Percentiles rank a stretch among this genome's conserved stretches.
These are phyloP conservation scores for Cyclostephanos invisitatus DNA, from an alignment of 108 stramenopile genomes.

Conservation along the genomic window DNA sequence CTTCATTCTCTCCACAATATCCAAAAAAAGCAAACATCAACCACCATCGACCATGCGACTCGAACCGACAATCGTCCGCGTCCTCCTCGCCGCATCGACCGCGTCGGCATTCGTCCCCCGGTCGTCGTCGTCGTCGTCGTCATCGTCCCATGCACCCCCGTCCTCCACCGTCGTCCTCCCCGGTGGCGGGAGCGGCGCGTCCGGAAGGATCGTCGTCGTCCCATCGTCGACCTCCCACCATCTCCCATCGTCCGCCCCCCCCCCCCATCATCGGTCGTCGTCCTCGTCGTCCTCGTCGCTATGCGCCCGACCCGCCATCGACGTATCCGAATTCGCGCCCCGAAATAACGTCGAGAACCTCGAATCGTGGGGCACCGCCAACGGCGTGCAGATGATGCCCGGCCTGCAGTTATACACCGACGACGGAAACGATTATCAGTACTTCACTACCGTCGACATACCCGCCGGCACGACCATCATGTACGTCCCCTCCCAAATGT, in stretches of 20 bases:
- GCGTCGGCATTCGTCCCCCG: no score
- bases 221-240: not conserved
- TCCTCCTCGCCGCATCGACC: no score
- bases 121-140: no score
- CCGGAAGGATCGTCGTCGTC: no score
- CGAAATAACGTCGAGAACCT: slow-evolving; percentile 30
- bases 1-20: no score
- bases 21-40: no score
- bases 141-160: no score
- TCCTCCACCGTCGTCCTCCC: no score
- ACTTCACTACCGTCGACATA: slow-evolving; percentile 44
- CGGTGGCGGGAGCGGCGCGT: no score
- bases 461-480: slow-evolving; percentile 45
- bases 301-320: slow-evolving; percentile 4
- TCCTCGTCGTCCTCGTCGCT: not conserved
- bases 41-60: no score
- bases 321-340: slow-evolving; percentile 29
- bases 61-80: no score
- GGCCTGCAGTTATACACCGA: slow-evolving; percentile 46
- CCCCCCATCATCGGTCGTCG: not conserved
- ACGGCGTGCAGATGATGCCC: slow-evolving; percentile 45
- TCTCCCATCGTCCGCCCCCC: not conserved
- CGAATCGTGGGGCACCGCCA: slow-evolving; percentile 37
- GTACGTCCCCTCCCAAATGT: slow-evolving; percentile 38
- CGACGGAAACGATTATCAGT: slow-evolving; percentile 39